These are phyloP conservation scores for Crepidotus variabilis DNA, from an alignment of 768 basidiomycete species.

Conservation along the genomic window DNA sequence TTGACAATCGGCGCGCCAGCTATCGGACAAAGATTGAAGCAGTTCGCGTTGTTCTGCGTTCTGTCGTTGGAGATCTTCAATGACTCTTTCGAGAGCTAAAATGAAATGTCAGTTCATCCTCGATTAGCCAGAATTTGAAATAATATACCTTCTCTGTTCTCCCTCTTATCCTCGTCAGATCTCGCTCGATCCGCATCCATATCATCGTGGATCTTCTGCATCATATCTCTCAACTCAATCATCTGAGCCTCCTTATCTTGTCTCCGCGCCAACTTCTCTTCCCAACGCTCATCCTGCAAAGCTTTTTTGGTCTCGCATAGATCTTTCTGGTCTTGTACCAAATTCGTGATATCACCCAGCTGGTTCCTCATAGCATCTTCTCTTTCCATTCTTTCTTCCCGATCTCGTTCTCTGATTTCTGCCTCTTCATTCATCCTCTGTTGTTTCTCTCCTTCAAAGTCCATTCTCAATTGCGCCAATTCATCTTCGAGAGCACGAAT, in stretches of 20 bases:
- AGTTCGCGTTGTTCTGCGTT: conserved; percentile 58
- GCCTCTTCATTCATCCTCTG: conserved; percentile 55
- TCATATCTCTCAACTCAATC: conserved; percentile 57
- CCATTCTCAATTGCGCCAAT: conserved; percentile 48
- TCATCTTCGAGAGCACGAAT: conserved; percentile 63
- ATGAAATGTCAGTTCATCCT: conserved; percentile 12
- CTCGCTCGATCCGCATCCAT: conserved; percentile 47
- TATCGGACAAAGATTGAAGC: conserved; percentile 50
- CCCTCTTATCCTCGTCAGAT: conserved; percentile 50
- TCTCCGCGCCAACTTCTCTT: conserved; percentile 56
- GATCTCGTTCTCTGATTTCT: conserved; percentile 58
- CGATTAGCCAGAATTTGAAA: conserved; percentile 4
- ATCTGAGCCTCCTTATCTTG: conserved; percentile 54
- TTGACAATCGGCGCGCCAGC: conserved; percentile 65
- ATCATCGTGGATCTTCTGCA: conserved; percentile 54
- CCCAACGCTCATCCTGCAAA: conserved; percentile 58
- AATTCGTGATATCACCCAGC: conserved; percentile 66
- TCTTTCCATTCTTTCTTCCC: conserved; percentile 52
- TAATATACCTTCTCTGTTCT: conserved; percentile 52
- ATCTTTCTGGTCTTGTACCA: conserved; percentile 66
- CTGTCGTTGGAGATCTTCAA: conserved; percentile 56
- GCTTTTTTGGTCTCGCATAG: conserved; percentile 57
- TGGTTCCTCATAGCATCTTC: conserved; percentile 59
- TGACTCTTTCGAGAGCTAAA: conserved; percentile 54
- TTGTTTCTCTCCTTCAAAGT: conserved; percentile 62